Evolutionary conservation across 345 rosid genomes (phyloP), one percentile per base, ranked within the genome.

Genomic region (Sisymbrium irio): DNA sequence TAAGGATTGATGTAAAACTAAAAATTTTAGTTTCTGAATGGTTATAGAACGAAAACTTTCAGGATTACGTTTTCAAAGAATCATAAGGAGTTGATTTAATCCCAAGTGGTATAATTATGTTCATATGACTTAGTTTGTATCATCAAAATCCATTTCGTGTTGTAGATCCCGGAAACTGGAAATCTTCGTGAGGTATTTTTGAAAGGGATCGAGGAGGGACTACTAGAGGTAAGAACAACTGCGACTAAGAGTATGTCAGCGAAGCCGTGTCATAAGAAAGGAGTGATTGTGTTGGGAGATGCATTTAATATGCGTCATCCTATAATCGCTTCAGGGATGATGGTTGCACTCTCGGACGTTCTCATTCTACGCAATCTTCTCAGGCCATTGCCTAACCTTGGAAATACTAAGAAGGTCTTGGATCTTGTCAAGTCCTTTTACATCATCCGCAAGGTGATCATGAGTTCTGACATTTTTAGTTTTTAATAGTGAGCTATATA

Each of bases 271-370:
- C 62, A 68, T 13, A 67, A 60, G 20, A 75, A 27, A 42, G 79
- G 79, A 51, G 69, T 68, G 40, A 68, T 75, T 53, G 69, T 68
- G 33, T 68, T 75, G 36, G 79, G 74, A 51, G 79, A 75, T 68
- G 69, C 79, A 8, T 67, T 75, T 17, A 68, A 75, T 17, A 75
- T 75, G 79, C 74, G 79, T 36, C 74, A 75, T 61, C 79, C 79
- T 19, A 12, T 59, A 62, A 4, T 49, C n/a, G 74, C 74, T 3
- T 51, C 79, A n/a, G 79, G 74, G 5, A 75, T 75, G 79, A 68
- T 68, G 74, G 79, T 75, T 67, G 69, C 68, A n/a, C 62, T 75
- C 39, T 75, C 79, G 4, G 79, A 75, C 40, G 3, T 68, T 68
- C 41, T 37, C 36, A 61, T 75, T 68, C 56, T 68, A 32, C 63